These are phyloP conservation scores for Eucalyptus victrix DNA, from an alignment of 345 rosid species.

Conservation along the genomic window DNA sequence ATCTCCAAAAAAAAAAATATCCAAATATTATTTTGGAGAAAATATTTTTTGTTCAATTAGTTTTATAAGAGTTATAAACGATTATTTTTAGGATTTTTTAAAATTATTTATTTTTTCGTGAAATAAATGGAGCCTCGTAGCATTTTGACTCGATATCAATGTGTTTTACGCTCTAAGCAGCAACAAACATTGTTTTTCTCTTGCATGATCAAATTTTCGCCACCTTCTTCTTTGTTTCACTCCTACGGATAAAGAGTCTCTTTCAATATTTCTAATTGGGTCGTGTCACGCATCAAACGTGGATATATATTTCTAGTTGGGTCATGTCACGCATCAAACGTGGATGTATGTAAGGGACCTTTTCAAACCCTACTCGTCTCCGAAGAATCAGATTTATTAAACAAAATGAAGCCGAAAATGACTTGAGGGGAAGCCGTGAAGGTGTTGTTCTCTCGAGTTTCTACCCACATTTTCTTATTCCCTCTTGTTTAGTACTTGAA, in stretches of 20 bases:
- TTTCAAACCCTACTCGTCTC: not conserved
- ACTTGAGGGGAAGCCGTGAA: not conserved
- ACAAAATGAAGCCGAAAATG: not conserved
- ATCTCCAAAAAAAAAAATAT: no score
- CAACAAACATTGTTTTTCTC: not conserved
- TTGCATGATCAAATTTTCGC: not conserved
- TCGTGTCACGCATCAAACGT: not conserved
- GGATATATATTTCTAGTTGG: no score
- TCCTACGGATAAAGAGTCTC: not conserved
- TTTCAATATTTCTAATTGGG: not conserved
- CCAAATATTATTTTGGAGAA: no score
- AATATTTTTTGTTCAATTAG: no score
- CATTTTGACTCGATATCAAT: rapidly evolving
- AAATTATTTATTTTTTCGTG: rapidly evolving
- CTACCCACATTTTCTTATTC: not conserved
- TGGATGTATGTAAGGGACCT: not conserved
- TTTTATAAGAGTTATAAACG: no score
- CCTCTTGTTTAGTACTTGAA: not conserved
- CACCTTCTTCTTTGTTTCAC: not conserved
- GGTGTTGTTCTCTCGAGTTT: not conserved
- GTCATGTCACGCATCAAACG: not conserved
- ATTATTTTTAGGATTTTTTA: no score
- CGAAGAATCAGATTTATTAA: not conserved
- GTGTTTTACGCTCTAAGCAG: not conserved
- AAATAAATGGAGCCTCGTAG: not conserved